These are phyloP conservation scores for bread wheat (Triticum aestivum) DNA, from an alignment of 176 grass and related monocot species.

Conservation along the genomic window IWGSC_CS_RefSeq_v2.1 NC_057808.1:213794529-213795028, in stretches of 20 bases:
- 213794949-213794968: constrained; percentile 18
- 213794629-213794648: neutral
- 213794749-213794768: constrained; percentile 62
- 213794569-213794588: neutral
- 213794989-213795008: constrained; percentile 2
- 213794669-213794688: neutral
- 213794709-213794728: neutral
- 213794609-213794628: neutral
- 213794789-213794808: constrained; percentile 59
- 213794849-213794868: neutral
- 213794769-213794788: constrained; percentile 61
- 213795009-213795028: constrained; percentile 34
- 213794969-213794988: constrained; percentile 12
- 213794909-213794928: constrained; percentile 13
- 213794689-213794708: neutral
- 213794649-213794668: neutral
- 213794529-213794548: neutral
- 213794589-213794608: neutral
- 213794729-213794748: constrained; percentile 7
- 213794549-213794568: neutral
- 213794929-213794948: constrained; percentile 28
- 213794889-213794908: constrained; percentile 38
- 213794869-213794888: constrained; percentile 12
- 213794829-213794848: neutral
- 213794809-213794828: constrained; percentile 20